These are phyloP conservation scores for Nicotiana rustica DNA, from an alignment of 305 asterid species.

Conservation along the genomic window DNA sequence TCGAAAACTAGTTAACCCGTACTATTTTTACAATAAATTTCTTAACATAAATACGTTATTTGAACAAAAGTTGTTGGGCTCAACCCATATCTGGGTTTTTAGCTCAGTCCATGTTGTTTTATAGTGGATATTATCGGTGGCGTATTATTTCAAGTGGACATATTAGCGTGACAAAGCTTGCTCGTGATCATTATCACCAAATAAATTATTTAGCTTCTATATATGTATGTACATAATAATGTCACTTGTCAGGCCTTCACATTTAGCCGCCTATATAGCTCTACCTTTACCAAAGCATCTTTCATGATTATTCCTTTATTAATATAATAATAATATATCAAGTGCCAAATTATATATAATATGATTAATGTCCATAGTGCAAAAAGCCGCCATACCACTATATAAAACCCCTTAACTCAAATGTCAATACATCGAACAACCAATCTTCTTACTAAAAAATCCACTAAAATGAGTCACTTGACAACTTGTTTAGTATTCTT, in stretches of 20 bases:
- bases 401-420: not conserved
- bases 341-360: not conserved
- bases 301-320: not conserved
- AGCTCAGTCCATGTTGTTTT: too few species aligned
- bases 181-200: not conserved
- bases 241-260: not conserved
- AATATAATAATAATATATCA: not conserved
- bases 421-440: not conserved
- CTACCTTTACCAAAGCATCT: not conserved
- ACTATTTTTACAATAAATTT: too few species aligned
- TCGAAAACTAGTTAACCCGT: too few species aligned
- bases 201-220: not conserved
- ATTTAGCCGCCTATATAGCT: not conserved
- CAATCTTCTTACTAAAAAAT: not conserved
- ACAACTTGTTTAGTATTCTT: slow-evolving; percentile 17
- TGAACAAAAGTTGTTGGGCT: too few species aligned
- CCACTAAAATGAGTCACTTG: slow-evolving; percentile 21
- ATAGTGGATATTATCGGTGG: not conserved
- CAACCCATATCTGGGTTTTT: too few species aligned
- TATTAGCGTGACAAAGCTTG: not conserved
- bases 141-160: not conserved
- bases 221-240: not conserved
- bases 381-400: slow-evolving; percentile 10
- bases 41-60: too few species aligned
- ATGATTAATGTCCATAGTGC: not conserved